Base-by-base conservation (phyloP, 179 eudicot species). In the Actinidia arguta region DNA sequence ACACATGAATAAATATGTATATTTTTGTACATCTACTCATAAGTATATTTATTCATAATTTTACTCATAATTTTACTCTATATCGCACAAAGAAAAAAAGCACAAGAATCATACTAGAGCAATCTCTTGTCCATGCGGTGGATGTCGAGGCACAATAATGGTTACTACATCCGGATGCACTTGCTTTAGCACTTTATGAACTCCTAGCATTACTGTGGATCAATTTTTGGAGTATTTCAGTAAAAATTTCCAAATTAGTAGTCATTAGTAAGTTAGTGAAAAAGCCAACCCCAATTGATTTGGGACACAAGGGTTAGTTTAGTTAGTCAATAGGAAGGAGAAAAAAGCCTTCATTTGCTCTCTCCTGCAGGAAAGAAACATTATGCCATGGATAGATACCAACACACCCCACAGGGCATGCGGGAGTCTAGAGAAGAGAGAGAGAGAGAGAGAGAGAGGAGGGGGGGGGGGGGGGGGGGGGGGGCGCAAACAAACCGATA, bases 91-190 rank as follows among this genome's bases (percentile, higher is more conserved):
- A n/a, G n/a, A 31, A 63, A 68, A 82, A 46, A 54, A 66, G 81
- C 59, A 78, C 56, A 70, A 59, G 55, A 85, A 73, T 79, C 88
- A 78, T 92, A 95, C 99, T 84, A 72, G 69, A 61, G 93, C 88
- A 85, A 95, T 88, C 73, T 89, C 86, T 76, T 36, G 86, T 67
- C 94, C 97, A 80, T 87, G 91, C 71, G 82, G 83, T 64, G 98
- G 97, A 86, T 95, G 91, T 7, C 99, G 97, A 20, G 98, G 98
- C 78, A 90, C 95, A 48, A 97, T 78, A 82, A 95, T 88, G 5
- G 96, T 89, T 75, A 95, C 82, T 59, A 94, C 48, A 79, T 88
- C 88, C 67, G 93, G 89, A 88, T 87, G 82, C 79, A 62, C 85
- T 83, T 89, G 83, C 75, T 87, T 86, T 78, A 97, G 88, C 78